phyloP scores from a whole-genome alignment of 2,329 filamentous ascomycete genomes.

The Elsinoe australis region DNA sequence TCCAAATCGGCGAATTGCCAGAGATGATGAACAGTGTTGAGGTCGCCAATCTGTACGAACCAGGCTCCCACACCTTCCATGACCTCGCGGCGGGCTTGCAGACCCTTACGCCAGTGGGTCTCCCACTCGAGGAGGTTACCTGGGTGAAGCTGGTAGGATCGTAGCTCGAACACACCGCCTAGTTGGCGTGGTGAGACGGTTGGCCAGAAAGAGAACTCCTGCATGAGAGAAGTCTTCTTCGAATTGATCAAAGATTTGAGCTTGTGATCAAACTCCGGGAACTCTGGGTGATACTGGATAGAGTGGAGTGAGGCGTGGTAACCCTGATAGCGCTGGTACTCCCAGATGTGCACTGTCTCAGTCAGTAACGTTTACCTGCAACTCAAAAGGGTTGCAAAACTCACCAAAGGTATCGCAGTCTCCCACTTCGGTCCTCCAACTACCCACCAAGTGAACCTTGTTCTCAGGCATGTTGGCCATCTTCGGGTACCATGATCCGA shows the following conservation, averaged over 20 bases:
- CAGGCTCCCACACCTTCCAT: slow-evolving; percentile 93
- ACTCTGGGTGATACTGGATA: slow-evolving; percentile 77
- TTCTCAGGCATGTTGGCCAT: slow-evolving; percentile 81
- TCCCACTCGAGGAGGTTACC: slow-evolving; percentile 98
- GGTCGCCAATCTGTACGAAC: slow-evolving; percentile 96
- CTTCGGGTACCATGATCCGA: slow-evolving; percentile 84
- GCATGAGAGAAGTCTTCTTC: slow-evolving; percentile 90
- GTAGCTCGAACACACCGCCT: slow-evolving; percentile 88
- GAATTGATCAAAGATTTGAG: slow-evolving; percentile 76
- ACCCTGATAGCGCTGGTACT: slow-evolving; percentile 94
- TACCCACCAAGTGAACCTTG: slow-evolving; percentile 91
- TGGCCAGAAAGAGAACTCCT: slow-evolving; percentile 99
- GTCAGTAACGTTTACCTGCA: background rate
- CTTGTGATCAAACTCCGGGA: slow-evolving; percentile 72
- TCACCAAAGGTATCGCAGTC: slow-evolving; percentile 94
- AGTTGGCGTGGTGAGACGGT: slow-evolving; percentile 83
- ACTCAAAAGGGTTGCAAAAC: slow-evolving; percentile 25
- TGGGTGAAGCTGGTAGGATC: slow-evolving; percentile 92
- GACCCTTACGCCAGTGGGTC: slow-evolving; percentile 89
- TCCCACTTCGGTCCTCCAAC: slow-evolving; percentile 96
- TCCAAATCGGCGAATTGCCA: slow-evolving; percentile 98
- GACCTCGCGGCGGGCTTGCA: slow-evolving; percentile 84
- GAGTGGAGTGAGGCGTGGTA: slow-evolving; percentile 87
- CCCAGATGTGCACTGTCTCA: slow-evolving; percentile 90
- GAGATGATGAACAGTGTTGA: slow-evolving; percentile 95